Percentiles rank a stretch among this genome's conserved stretches.
phyloP scores from a whole-genome alignment of 2,329 filamentous ascomycete species.

The Verticillium isaacii region DNA sequence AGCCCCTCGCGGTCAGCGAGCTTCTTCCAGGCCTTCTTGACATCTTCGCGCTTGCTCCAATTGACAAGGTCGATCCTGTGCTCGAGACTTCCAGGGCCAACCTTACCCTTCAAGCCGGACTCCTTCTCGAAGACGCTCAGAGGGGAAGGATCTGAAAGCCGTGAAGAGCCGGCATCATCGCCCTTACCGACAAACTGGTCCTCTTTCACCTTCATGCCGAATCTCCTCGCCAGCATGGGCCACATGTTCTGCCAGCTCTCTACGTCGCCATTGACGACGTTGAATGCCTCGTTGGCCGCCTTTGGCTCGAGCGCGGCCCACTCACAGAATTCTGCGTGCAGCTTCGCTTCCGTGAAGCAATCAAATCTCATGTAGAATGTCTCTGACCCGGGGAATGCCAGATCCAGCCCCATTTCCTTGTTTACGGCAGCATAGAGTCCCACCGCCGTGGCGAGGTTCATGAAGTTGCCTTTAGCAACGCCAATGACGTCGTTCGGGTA shows the following conservation, averaged over 20 bases:
- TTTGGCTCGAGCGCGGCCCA: slow-evolving; percentile 24
- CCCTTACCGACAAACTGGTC: slow-evolving; percentile 20
- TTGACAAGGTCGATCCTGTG: slow-evolving; percentile 33
- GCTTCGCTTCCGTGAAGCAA: slow-evolving; percentile 22
- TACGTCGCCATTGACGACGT: slow-evolving; percentile 34
- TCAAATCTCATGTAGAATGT: slow-evolving; percentile 28
- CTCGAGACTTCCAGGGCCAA: slow-evolving; percentile 22
- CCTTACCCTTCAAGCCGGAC: slow-evolving; percentile 19
- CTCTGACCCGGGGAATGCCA: slow-evolving; percentile 27
- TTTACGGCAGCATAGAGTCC: slow-evolving; percentile 33
- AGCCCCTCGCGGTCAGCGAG: slow-evolving; percentile 31
- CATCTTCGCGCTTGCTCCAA: slow-evolving; percentile 32
- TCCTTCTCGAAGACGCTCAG: slow-evolving; percentile 21
- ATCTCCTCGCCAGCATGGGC: slow-evolving; percentile 30
- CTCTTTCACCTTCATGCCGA: slow-evolving; percentile 25
- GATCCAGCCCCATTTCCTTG: slow-evolving; percentile 24
- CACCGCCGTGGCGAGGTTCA: slow-evolving; percentile 33
- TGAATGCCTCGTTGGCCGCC: slow-evolving; percentile 33
- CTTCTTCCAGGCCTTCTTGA: slow-evolving; percentile 31
- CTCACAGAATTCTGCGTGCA: slow-evolving; percentile 29
- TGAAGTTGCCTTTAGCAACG: slow-evolving; percentile 27
- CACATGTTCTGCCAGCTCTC: slow-evolving; percentile 36
- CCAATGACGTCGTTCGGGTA: slow-evolving; percentile 29
- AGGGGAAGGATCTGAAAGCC: slow-evolving; percentile 21
- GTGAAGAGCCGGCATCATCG: slow-evolving; percentile 10